Percentiles rank a stretch among this genome's conserved stretches.
These are phyloP conservation scores for Phialocephala sp. DNA, from an alignment of 2,329 filamentous ascomycete genomes.

Conservation along the genomic window DNA sequence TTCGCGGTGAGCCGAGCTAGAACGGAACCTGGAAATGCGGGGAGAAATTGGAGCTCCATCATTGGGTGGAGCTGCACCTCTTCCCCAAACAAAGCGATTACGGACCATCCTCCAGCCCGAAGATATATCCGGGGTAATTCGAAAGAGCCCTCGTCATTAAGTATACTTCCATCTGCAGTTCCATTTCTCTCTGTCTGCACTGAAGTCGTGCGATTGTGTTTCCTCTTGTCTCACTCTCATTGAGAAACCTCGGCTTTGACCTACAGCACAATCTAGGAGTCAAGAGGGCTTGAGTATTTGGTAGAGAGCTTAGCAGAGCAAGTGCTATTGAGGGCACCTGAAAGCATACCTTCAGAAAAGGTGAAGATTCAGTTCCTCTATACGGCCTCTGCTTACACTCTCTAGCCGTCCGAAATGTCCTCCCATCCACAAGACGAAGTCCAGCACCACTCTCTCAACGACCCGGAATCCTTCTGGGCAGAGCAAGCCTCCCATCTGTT, in stretches of 20 bases:
- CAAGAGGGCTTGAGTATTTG: not conserved
- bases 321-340: not conserved
- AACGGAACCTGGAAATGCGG: no score
- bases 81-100: not conserved
- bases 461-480: constrained; percentile 77
- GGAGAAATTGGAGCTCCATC: no score
- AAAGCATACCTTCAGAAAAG: not conserved
- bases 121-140: not conserved
- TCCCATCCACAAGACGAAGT: constrained; percentile 43
- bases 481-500: constrained; percentile 75
- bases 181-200: not conserved
- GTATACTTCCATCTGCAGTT: not conserved
- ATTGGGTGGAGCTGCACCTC: not conserved
- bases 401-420: constrained; percentile 32
- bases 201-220: constrained; percentile 5
- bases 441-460: constrained; percentile 59
- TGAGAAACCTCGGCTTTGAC: not conserved
- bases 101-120: constrained; percentile 9
- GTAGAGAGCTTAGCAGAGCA: not conserved
- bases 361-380: not conserved
- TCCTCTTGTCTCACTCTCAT: constrained; percentile 1
- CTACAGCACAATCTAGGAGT: not conserved
- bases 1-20: no score
- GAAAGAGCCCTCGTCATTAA: not conserved
- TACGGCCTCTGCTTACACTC: not conserved